These are phyloP conservation scores for Zygosaccharomyces pseudobailii DNA, from an alignment of 1,139 yeast species.

Conservation along the genomic window DNA sequence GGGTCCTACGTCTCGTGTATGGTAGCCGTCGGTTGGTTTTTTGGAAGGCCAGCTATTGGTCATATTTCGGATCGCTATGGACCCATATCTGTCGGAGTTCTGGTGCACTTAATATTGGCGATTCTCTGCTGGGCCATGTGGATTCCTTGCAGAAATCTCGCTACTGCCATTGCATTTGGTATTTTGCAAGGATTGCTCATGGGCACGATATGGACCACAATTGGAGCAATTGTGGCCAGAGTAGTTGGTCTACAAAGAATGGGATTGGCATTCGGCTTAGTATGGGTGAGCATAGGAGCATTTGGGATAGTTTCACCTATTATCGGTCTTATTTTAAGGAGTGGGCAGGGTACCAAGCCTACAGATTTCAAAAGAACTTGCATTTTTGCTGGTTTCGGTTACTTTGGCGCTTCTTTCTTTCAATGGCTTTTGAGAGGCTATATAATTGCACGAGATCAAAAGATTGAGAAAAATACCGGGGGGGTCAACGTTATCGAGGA, in stretches of 20 bases:
- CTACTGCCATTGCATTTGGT: slow-evolving; percentile 47
- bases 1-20: slow-evolving; percentile 58
- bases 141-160: slow-evolving; percentile 54
- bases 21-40: slow-evolving; percentile 53
- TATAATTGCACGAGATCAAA: slow-evolving; percentile 22
- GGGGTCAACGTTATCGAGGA: slow-evolving; percentile 7
- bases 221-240: slow-evolving; percentile 37
- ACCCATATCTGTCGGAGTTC: slow-evolving; percentile 45
- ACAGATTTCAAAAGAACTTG: slow-evolving; percentile 48
- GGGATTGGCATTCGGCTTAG: slow-evolving; percentile 45
- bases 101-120: slow-evolving; percentile 33
- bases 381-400: slow-evolving; percentile 46
- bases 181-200: slow-evolving; percentile 45
- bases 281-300: slow-evolving; percentile 46
- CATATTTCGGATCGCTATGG: slow-evolving; percentile 52
- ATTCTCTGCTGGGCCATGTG: slow-evolving; percentile 50
- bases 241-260: slow-evolving; percentile 47
- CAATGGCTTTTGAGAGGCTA: slow-evolving; percentile 34
- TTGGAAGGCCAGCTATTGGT: slow-evolving; percentile 64
- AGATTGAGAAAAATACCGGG: slow-evolving; percentile 8
- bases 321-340: slow-evolving; percentile 37
- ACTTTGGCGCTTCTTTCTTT: slow-evolving; percentile 33
- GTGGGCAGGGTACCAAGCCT: slow-evolving; percentile 7
- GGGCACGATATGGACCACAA: slow-evolving; percentile 46
- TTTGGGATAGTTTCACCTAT: slow-evolving; percentile 47